These are phyloP conservation scores for Lachancea waltii DNA, from an alignment of 805 yeast species.

Conservation along the genomic window DNA sequence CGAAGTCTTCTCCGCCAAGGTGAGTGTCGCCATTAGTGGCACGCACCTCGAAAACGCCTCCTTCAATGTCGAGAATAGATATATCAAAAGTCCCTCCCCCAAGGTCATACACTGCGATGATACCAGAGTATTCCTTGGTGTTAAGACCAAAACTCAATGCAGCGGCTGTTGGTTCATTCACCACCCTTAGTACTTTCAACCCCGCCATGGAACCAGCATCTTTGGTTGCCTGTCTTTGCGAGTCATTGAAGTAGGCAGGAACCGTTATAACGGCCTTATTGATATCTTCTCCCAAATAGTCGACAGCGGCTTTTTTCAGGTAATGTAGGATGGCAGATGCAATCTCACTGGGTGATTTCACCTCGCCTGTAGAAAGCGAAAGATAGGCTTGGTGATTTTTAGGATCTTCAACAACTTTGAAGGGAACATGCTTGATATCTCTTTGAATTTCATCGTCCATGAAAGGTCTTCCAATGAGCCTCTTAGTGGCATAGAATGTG, in stretches of 20 bases:
- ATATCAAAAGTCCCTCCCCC: conserved; percentile 88
- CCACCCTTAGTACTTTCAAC: conserved; percentile 63
- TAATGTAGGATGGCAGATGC: conserved; percentile 58
- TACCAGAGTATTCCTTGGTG: conserved; percentile 36
- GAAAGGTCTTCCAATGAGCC: conserved; percentile 69
- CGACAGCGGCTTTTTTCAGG: conserved; percentile 61
- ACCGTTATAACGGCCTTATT: conserved; percentile 77
- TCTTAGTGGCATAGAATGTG: conserved; percentile 76
- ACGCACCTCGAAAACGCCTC: conserved; percentile 74
- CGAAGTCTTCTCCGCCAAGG: conserved; percentile 83
- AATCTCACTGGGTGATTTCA: conserved; percentile 63
- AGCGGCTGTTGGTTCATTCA: conserved; percentile 83
- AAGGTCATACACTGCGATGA: conserved; percentile 55
- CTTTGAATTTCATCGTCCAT: conserved; percentile 64
- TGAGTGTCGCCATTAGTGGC: conserved; percentile 83
- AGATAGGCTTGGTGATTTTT: conserved; percentile 68
- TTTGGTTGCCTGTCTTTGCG: conserved; percentile 80
- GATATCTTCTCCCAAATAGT: conserved; percentile 45
- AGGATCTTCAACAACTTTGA: conserved; percentile 47
- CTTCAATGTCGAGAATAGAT: conserved; percentile 69
- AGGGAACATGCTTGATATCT: conserved; percentile 59
- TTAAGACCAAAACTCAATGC: conserved; percentile 77
- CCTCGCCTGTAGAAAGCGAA: conserved; percentile 33
- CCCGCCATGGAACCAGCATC: conserved; percentile 74
- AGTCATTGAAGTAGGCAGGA: conserved; percentile 78